phyloP scores from a whole-genome alignment of 228 moss, liverwort and hornwort species.

The Sphagnum magellanicum region DNA sequence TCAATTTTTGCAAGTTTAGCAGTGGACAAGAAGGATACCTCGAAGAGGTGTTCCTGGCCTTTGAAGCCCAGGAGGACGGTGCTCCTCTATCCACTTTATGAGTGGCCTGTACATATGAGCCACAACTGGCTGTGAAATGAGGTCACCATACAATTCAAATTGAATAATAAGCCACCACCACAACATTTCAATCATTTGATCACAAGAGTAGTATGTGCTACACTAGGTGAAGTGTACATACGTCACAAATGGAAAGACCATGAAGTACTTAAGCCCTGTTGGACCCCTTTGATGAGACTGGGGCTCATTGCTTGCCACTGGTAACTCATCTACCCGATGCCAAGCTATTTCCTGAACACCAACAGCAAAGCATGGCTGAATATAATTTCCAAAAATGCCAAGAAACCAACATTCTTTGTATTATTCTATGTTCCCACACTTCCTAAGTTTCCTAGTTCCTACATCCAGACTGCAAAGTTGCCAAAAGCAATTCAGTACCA shows the following conservation, averaged over 20 bases:
- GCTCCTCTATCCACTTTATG: slow-evolving; percentile 57
- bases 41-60: slow-evolving; percentile 30
- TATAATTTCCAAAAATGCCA: no score
- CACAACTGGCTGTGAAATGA: no score
- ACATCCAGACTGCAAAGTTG: background rate
- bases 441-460: background rate
- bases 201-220: no score
- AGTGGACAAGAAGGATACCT: slow-evolving; percentile 12
- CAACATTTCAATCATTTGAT: no score
- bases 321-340: slow-evolving; percentile 95
- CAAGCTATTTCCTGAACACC: slow-evolving; percentile 75
- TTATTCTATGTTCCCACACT: no score
- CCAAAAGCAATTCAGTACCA: background rate
- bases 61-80: slow-evolving; percentile 25
- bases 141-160: no score
- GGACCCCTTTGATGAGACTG: slow-evolving; percentile 87
- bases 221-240: slow-evolving; percentile 5
- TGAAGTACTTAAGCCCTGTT: slow-evolving; percentile 86
- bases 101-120: slow-evolving; percentile 25
- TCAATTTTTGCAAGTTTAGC: no score
- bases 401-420: no score
- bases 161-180: no score
- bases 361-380: background rate
- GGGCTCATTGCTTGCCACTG: slow-evolving; percentile 69
- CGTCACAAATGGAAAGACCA: slow-evolving; percentile 86